Conservation (phyloP, 257 asterid species). For the Forsythia viridissima region DNA sequence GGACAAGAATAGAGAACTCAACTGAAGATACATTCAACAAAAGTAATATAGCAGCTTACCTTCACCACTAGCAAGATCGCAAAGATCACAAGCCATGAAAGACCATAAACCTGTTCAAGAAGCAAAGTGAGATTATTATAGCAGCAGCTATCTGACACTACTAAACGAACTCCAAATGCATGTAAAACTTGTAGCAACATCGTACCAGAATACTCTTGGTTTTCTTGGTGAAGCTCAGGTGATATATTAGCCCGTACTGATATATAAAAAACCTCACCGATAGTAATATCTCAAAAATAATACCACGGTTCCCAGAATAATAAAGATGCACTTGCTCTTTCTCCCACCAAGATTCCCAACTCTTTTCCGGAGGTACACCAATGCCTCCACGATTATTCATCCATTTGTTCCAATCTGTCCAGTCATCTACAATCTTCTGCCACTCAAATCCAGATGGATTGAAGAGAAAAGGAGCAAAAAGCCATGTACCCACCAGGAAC, state of each 20-base stretch:
- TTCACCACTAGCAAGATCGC: conserved; percentile 59
- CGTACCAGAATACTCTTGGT: conserved; percentile 62
- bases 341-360: conserved; percentile 99
- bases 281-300: conserved; percentile 70
- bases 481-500: conserved; percentile 94
- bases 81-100: conserved; percentile 85
- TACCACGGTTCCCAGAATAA: conserved; percentile 74
- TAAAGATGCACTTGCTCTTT: conserved; percentile 76
- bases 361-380: conserved; percentile 83
- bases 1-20: neutral
- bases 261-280: conserved; percentile 81
- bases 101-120: conserved; percentile 66
- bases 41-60: conserved; percentile 42
- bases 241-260: conserved; percentile 89
- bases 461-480: conserved; percentile 88
- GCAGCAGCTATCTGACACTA: neutral
- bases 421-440: conserved; percentile 93
- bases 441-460: conserved; percentile 97
- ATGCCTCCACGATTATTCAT: conserved; percentile 86
- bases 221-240: conserved; percentile 58
- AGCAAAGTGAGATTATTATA: conserved; percentile 16
- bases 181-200: conserved; percentile 10
- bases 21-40: neutral
- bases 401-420: conserved; percentile 96
- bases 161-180: neutral